Base-by-base conservation (phyloP, 2,329 filamentous ascomycete species). In the Teratosphaeria gauchensis region DNA sequence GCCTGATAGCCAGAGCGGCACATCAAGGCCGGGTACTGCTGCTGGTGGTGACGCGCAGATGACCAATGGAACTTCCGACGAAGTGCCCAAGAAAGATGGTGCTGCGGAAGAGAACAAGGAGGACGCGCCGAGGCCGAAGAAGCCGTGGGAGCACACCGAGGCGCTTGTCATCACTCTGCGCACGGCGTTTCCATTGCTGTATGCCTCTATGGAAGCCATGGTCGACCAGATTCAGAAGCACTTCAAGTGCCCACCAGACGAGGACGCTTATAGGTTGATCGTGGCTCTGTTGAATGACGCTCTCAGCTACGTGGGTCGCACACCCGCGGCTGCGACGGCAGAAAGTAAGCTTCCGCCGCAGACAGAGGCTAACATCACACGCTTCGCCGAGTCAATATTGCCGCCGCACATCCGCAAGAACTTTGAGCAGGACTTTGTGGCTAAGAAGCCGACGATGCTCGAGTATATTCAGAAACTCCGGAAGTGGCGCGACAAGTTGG, bases 121-220 rank as follows among this genome's bases (percentile, higher is more conserved):
- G 3, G 73, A 78, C 59, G 75, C 75, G 61, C 75, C 78, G 55
- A 75, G 76, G 57, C 76, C 77, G 12, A 92, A 90, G 76, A 90
- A 89, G 63, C 91, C 95, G 0, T 97, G 94, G 94, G 94, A 99
- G 71, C 87, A 95, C 67, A 92, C 91, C 0, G 94, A 99, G 66
- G 92, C 97, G 71, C 90, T 99, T 61, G 91, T 96, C 82, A 89
- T 91, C 35, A 89, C 91, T 32, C 84, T 99, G 57, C 97, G 99
- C 80, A 97, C 94, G 6, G 92, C 92, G 0, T 99, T 97, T 79
- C 94, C 94, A 28, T 81, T 99, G 19, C 82, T 99, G 66, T 94
- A 95, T 9, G 78, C 97, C 51, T 96, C 92, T 0, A 97, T 99
- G 94, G 94, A 99, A 77, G 96, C 92, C 0, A 99, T 97, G 91